These are phyloP conservation scores for Evernia prunastri DNA, from an alignment of 495 filamentous ascomycete genomes.

Conservation along the genomic window DNA sequence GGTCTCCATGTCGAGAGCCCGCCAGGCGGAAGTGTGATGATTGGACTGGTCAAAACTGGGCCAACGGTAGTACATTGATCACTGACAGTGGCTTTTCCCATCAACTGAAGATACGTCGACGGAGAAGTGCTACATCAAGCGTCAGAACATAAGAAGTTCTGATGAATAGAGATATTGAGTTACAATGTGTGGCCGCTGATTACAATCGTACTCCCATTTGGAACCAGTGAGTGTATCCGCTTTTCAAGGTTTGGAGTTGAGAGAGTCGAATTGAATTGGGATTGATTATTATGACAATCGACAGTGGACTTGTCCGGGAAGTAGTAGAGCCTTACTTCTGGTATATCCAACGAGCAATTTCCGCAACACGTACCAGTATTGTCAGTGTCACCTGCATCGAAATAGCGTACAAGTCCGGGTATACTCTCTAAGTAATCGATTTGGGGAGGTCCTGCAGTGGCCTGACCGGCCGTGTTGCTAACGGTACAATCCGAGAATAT, in stretches of 20 bases:
- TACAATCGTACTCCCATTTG: constrained; percentile 2
- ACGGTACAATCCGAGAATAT: too few species aligned
- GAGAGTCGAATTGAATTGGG: background rate
- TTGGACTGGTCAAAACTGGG: background rate
- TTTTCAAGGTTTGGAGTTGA: too few species aligned
- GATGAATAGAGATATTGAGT: background rate
- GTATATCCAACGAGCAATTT: background rate
- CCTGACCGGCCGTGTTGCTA: too few species aligned
- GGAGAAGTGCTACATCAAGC: constrained; percentile 15
- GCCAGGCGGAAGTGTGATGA: constrained; percentile 10
- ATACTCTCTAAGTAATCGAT: too few species aligned
- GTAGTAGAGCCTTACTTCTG: constrained; percentile 7
- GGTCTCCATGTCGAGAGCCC: constrained; percentile 11
- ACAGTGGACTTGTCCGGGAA: constrained; percentile 6
- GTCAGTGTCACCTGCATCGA: too few species aligned
- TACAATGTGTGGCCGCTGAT: too few species aligned
- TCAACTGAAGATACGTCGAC: constrained; percentile 16
- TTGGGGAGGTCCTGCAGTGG: too few species aligned
- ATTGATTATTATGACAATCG: background rate
- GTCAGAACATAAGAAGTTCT: too few species aligned
- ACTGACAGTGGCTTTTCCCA: background rate
- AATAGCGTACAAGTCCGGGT: background rate
- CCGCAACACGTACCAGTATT: too few species aligned
- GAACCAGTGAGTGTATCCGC: too few species aligned
- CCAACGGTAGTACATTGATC: constrained; percentile 14